Percentiles rank a stretch among this genome's conserved stretches.
Conservation (phyloP, 2,329 filamentous ascomycete genomes). For the Chaetomium sp. region DNA sequence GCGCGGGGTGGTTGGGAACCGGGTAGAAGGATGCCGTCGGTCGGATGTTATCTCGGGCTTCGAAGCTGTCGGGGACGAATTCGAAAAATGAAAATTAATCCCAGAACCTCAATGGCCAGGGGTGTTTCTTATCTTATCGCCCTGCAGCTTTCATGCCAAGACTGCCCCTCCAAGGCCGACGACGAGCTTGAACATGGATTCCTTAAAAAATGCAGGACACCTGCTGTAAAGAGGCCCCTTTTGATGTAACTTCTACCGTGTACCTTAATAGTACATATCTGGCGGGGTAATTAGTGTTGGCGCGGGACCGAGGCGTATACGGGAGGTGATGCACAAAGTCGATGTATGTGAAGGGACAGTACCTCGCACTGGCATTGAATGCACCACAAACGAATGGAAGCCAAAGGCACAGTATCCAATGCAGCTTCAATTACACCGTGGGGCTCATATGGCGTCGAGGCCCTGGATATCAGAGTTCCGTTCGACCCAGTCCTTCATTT, state of each 20-base stretch:
- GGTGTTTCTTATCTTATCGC: constrained; percentile 5
- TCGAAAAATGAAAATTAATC: neutral
- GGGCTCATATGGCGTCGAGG: no score
- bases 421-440: no score
- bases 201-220: neutral
- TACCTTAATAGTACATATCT: no score
- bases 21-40: neutral
- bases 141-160: neutral
- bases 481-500: no score
- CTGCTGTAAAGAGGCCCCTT: neutral
- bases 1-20: neutral
- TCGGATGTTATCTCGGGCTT: neutral
- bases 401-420: no score
- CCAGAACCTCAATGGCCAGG: constrained; percentile 6
- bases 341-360: no score
- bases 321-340: no score
- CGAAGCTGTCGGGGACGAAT: neutral
- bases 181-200: neutral
- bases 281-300: no score
- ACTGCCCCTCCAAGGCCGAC: constrained; percentile 1
- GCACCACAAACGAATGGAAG: no score
- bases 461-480: no score
- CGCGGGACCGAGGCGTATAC: no score
- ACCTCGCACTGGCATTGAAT: no score
- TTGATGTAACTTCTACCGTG: neutral